Base-by-base conservation (phyloP, 164 flowering plant species). In the Chimonanthus praecox region DNA sequence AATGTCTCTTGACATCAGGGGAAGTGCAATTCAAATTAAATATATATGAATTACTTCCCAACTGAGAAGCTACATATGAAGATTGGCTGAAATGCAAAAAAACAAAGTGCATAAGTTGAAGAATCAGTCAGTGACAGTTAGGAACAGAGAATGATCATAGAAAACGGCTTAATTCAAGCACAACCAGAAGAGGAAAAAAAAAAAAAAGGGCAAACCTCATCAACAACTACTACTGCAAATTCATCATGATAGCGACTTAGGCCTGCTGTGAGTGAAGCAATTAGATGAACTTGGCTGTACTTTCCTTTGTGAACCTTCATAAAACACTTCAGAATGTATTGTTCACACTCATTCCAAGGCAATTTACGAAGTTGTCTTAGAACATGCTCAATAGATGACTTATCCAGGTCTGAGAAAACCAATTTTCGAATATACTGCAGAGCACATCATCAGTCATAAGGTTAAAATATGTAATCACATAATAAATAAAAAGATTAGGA, bases 231-330 rank as follows among this genome's bases (percentile, higher is more conserved):
- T 18, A 95, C 98, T 8, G 97, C 92, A 85, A 95, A 95, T 72
- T 90, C 94, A 89, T 95, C 98, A 84, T 95, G 99, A 78, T 91
- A 88, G 75, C 97, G 97, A 77, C 99, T 93, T 81, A 95, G 78
- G 65, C 97, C 91, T 83, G 97, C 93, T 67, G 98, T 90, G 50
- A 95, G 97, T 67, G 92, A 93, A 70, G 99, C 98, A 86, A 95
- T 84, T 83, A 95, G 82, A 80, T 95, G 96, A 80, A 95, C 95
- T 79, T 95, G 98, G 45, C 97, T 91, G 81, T 88, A 95, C 79
- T 95, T 95, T 69, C 98, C 99, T 75, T 79, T 91, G 81, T 95
- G 97, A 80, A 95, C 92, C 83, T 95, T 95, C 97, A 93, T 79
- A 81, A 95, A 92, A 85, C 97, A 93, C 81, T 93, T 95, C 70